Base-by-base conservation (phyloP, 2,329 filamentous ascomycete genomes). In the Boeremia exigua region DNA sequence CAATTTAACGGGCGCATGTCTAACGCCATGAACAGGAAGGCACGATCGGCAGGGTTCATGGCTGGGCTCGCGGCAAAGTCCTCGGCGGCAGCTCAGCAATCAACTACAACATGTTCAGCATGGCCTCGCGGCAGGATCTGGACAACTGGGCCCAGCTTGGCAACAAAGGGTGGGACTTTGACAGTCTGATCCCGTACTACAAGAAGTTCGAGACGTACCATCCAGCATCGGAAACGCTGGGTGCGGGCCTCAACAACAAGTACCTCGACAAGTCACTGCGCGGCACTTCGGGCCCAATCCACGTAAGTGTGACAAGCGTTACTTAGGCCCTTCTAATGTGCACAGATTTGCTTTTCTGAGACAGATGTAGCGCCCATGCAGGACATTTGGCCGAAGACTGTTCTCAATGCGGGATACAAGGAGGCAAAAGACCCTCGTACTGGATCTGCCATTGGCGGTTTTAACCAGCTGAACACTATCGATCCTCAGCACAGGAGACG, bases 91-190 rank as follows among this genome's bases (percentile, higher is more conserved):
- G 60, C 6, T 71, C 63, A 23, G 75, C 73, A 33, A 62, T 78
- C 53, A 78, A 77, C 47, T 68, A 61, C 57, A 66, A 64, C 32
- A 71, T 71, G 65, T 72, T 63, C 34, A 62, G 58, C 27, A 68
- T 67, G 66, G 66, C 65, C 4, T 71, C 69, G 0, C 46, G 59
- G 27, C 64, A 70, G 40, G 68, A 71, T 30, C 47, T 72, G 10
- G 69, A 79, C 58, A 74, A 76, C 2, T 80, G 78, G 77, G 72
- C 53, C n/a, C 62, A 72, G 52, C 57, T 77, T 14, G 76, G 76
- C 4, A 78, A 77, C 46, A 54, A 65, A 10, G 72, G 71, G 7
- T 78, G 75, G 77, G 67, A 62, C 15, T 78, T 71, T 63, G 62
- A 74, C 12, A 59, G 65, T 1, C 44, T 78, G 6, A 50, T 62